Evolutionary conservation across 1,284 basidiomycete genomes (phyloP), one percentile per base, ranked within the genome.

Genomic region (Somion occarium): DNA sequence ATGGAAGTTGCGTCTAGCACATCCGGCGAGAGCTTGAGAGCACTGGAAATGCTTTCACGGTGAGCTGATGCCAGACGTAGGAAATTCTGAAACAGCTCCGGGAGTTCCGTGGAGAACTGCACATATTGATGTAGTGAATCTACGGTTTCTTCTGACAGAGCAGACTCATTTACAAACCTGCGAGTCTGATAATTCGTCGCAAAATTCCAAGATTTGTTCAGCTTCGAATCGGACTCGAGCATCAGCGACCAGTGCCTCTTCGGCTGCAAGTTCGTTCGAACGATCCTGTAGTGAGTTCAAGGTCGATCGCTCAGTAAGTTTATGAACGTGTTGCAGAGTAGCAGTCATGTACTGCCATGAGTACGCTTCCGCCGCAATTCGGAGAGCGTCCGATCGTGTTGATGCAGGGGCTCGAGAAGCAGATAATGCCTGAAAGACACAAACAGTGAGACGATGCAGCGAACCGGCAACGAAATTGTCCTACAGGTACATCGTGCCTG

Each of bases 341-440:
- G 61, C 54, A 2, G 54, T 50, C 64, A 65, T 65, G 44, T 57
- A 64, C 25, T 53, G 30, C 64, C 62, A 65, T 22, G 64, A 54
- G 18, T 58, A 60, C 18, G 52, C 44, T 26, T 64, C 61, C 22
- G 61, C 62, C 2, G 61, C 63, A 5, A 55, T 18, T 25, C 59
- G 58, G 19, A 63, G 44, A 20, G 41, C 27, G 49, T 63, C 62
- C 7, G 46, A 18, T 3, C 43, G 48, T 11, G 27, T 42, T 18
- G 48, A 12, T 24, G 30, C 44, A n/a, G 46, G 25, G 15, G 20
- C 2, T 44, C 41, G 19, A 13, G 48, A 24, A 23, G 44, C 2
- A 11, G 2, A 25, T 34, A 1, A 27, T 13, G 19, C 22, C 47
- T 24, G 4, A 22, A 19, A 18, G 42, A 46, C 34, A 12, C 30